phyloP scores from a whole-genome alignment of 2,329 filamentous ascomycete species.

The Penicillium sp. region DNA sequence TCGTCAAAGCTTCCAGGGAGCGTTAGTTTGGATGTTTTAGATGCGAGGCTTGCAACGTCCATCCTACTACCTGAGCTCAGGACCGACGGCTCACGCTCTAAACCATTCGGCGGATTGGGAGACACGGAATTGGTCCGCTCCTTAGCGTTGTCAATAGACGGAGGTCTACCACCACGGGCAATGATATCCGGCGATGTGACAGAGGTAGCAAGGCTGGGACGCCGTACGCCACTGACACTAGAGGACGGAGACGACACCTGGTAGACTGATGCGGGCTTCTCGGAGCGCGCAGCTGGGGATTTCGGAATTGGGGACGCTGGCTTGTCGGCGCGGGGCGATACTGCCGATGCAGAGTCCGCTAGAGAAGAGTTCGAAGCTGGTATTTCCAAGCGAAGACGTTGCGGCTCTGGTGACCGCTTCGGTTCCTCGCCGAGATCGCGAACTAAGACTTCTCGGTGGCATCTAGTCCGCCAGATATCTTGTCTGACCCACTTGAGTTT shows the following conservation, averaged over 20 bases:
- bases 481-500: slow-evolving; percentile 93
- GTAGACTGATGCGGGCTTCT: slow-evolving; percentile 24
- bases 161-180: slow-evolving; percentile 31
- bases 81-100: slow-evolving; percentile 45
- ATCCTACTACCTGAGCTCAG: slow-evolving; percentile 43
- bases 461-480: slow-evolving; percentile 90
- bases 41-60: slow-evolving; percentile 40
- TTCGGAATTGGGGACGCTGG: slow-evolving; percentile 20
- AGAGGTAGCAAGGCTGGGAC: slow-evolving; percentile 40
- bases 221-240: slow-evolving; percentile 30
- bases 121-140: slow-evolving; percentile 36
- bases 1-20: slow-evolving; percentile 59
- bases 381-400: slow-evolving; percentile 24
- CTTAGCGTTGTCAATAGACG: slow-evolving; percentile 31
- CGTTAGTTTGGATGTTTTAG: slow-evolving; percentile 41
- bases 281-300: slow-evolving; percentile 22
- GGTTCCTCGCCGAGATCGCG: slow-evolving; percentile 79
- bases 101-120: slow-evolving; percentile 30
- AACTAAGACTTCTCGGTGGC: slow-evolving; percentile 84
- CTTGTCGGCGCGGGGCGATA: slow-evolving; percentile 15
- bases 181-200: slow-evolving; percentile 38
- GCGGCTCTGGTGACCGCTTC: slow-evolving; percentile 36
- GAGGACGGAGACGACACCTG: slow-evolving; percentile 30
- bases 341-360: slow-evolving; percentile 22
- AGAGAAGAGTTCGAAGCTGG: slow-evolving; percentile 20